Evolutionary conservation across 164 flowering plant species (phyloP).

Genomic region (Aristolochia contorta): DNA sequence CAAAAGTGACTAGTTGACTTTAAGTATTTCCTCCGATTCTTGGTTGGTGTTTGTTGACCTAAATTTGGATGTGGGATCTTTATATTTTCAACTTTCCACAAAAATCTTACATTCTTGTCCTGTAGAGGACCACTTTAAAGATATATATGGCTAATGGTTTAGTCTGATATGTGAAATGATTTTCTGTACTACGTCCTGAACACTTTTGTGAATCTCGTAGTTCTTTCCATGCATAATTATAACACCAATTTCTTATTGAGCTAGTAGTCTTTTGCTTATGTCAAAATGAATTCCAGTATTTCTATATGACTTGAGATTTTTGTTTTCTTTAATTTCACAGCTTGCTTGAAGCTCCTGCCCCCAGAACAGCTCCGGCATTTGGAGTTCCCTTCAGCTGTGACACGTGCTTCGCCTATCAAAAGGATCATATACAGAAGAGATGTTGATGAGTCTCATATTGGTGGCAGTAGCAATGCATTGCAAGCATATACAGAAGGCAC

Average conservation of each 20-base stretch:
- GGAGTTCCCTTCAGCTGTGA: conserved; percentile 38
- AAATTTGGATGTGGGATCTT: too few species aligned
- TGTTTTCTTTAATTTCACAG: conserved; percentile 27
- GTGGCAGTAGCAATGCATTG: conserved; percentile 20
- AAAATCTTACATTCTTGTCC: too few species aligned
- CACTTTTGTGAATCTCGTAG: neutral
- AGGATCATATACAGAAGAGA: conserved; percentile 49
- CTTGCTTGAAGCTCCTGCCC: conserved; percentile 77
- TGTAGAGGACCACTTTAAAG: too few species aligned
- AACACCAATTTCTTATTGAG: neutral
- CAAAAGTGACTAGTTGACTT: too few species aligned
- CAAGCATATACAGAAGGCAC: conserved; percentile 20
- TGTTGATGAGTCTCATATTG: conserved; percentile 17
- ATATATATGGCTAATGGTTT: too few species aligned
- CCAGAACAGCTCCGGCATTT: conserved; percentile 62
- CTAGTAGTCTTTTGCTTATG: neutral
- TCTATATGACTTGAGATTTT: neutral
- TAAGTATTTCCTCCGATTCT: too few species aligned
- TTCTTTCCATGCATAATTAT: neutral
- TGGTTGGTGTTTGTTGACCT: too few species aligned
- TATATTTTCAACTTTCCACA: too few species aligned
- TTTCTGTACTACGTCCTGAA: neutral
- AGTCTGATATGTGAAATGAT: neutral
- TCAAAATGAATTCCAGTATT: neutral
- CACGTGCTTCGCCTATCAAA: conserved; percentile 29